phyloP scores from a whole-genome alignment of 768 basidiomycete genomes.

The Phanerodontia chrysosporium region DNA sequence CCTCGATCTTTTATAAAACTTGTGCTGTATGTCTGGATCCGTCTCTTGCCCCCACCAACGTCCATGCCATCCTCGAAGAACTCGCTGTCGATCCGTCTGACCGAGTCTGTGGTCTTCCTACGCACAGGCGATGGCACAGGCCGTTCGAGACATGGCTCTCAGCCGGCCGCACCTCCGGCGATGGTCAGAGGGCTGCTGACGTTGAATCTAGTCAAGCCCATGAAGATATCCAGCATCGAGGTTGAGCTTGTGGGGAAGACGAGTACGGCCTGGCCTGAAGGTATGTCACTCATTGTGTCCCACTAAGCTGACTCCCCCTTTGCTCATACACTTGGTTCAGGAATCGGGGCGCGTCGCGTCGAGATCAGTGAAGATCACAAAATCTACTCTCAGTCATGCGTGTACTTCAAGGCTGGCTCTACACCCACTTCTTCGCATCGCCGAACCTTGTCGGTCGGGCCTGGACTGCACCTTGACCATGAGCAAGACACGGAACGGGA shows the following conservation, averaged over 20 bases:
- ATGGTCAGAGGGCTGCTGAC: slow-evolving; percentile 64
- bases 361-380: slow-evolving; percentile 78
- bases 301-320: neutral
- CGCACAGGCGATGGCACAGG: slow-evolving; percentile 34
- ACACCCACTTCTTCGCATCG: slow-evolving; percentile 36
- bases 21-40: neutral
- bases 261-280: slow-evolving; percentile 80
- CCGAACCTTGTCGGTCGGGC: slow-evolving; percentile 48
- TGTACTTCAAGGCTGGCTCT: slow-evolving; percentile 66
- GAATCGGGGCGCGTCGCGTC: slow-evolving; percentile 65
- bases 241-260: slow-evolving; percentile 73
- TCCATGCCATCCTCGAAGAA: slow-evolving; percentile 22
- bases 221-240: slow-evolving; percentile 80
- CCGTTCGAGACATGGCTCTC: slow-evolving; percentile 23
- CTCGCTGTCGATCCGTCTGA: slow-evolving; percentile 41
- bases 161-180: slow-evolving; percentile 42
- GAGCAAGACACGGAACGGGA: slow-evolving; percentile 28
- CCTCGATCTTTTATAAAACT: neutral
- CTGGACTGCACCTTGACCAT: slow-evolving; percentile 42
- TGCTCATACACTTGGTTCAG: slow-evolving; percentile 23
- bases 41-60: neutral
- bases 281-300: slow-evolving; percentile 36
- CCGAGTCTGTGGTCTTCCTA: slow-evolving; percentile 54
- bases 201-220: slow-evolving; percentile 67
- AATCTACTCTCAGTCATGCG: slow-evolving; percentile 64